phyloP scores from a whole-genome alignment of 768 basidiomycete genomes.

The Termitomyces sp. region DNA sequence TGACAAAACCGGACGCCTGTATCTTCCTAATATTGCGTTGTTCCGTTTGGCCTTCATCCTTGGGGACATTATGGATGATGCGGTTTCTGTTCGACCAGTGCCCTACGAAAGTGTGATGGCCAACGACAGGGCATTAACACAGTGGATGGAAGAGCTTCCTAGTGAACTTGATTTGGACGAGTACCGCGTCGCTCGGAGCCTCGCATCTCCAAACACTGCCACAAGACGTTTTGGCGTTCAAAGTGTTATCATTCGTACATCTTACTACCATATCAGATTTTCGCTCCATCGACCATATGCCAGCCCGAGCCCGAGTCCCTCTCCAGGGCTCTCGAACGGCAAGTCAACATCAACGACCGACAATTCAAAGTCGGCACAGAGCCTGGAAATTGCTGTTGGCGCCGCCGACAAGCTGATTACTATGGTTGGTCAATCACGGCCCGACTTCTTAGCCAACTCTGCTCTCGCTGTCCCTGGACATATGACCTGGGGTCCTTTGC shows the following conservation, averaged over 20 bases:
- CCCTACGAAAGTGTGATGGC: conserved; percentile 70
- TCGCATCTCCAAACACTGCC: conserved; percentile 60
- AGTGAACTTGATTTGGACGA: conserved; percentile 75
- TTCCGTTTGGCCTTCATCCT: conserved; percentile 77
- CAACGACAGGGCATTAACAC: conserved; percentile 66
- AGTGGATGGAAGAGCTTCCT: conserved; percentile 80
- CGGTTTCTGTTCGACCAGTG: conserved; percentile 77
- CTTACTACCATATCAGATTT: conserved; percentile 82
- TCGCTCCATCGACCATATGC: conserved; percentile 82
- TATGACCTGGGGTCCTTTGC: conserved; percentile 82
- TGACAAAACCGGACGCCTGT: conserved; percentile 64
- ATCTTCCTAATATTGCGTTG: conserved; percentile 72
- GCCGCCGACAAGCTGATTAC: conserved; percentile 79
- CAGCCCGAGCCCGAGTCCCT: conserved; percentile 31
- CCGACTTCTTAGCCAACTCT: conserved; percentile 70
- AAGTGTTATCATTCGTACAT: conserved; percentile 75
- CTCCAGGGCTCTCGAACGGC: conserved; percentile 18
- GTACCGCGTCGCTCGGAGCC: conserved; percentile 66
- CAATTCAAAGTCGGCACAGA: conserved; percentile 49
- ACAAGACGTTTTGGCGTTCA: conserved; percentile 73
- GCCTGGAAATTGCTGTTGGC: conserved; percentile 71
- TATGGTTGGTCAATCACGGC: conserved; percentile 72
- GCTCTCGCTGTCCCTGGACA: conserved; percentile 76
- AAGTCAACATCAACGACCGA: conserved; percentile 33
- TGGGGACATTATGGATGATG: conserved; percentile 84